A percentile compares a stretch with the other conserved stretches of the same genome.
These are phyloP conservation scores for Bauhinia variegata DNA, from an alignment of 306 rosid genomes.

Conservation along the genomic window DNA sequence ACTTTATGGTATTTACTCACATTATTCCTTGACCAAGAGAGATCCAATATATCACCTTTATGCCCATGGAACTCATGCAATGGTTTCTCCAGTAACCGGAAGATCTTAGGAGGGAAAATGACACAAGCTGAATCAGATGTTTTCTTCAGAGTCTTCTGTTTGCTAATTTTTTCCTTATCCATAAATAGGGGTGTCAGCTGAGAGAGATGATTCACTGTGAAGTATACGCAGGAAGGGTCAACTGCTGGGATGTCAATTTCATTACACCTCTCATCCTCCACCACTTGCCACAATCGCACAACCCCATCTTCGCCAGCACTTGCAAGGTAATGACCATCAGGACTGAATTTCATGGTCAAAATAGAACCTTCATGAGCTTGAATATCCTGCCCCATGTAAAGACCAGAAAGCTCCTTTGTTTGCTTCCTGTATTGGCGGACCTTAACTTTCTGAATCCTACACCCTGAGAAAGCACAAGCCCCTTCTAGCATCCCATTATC, in stretches of 20 bases:
- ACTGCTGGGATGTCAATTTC: slow-evolving; percentile 76
- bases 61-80: slow-evolving; percentile 89
- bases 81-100: slow-evolving; percentile 79
- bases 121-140: slow-evolving; percentile 87
- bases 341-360: slow-evolving; percentile 90
- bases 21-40: slow-evolving; percentile 90
- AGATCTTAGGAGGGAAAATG: slow-evolving; percentile 78
- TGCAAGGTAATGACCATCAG: slow-evolving; percentile 91
- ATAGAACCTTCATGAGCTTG: slow-evolving; percentile 87
- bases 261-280: slow-evolving; percentile 77
- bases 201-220: slow-evolving; percentile 73
- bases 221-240: slow-evolving; percentile 85
- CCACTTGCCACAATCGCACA: slow-evolving; percentile 89
- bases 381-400: slow-evolving; percentile 88
- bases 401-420: slow-evolving; percentile 81
- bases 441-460: slow-evolving; percentile 69
- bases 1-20: slow-evolving; percentile 59
- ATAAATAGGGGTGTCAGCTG: slow-evolving; percentile 72
- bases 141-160: slow-evolving; percentile 58
- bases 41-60: slow-evolving; percentile 71
- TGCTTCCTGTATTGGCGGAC: slow-evolving; percentile 70
- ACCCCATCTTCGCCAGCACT: slow-evolving; percentile 90
- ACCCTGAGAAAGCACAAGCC: slow-evolving; percentile 34
- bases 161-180: slow-evolving; percentile 69
- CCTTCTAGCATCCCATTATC: slow-evolving; percentile 36